A percentile compares a stretch with the other conserved stretches of the same genome.
These are phyloP conservation scores for Suillus fuscotomentosus DNA, from an alignment of 768 basidiomycete species.

Conservation along the genomic window DNA sequence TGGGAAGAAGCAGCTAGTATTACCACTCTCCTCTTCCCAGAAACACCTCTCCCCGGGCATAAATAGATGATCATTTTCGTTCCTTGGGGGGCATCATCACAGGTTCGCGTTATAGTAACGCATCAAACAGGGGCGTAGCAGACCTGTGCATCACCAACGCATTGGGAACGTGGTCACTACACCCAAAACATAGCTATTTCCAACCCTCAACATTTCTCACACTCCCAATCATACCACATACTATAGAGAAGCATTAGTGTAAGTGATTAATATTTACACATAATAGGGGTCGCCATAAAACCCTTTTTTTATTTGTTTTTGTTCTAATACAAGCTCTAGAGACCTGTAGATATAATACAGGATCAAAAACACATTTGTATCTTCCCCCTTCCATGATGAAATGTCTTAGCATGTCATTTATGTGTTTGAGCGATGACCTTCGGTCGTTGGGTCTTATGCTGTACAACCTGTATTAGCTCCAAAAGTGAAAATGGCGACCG, in stretches of 20 bases:
- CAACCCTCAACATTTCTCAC: neutral
- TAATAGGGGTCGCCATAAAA: neutral
- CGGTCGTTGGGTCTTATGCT: too few species aligned
- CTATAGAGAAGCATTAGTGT: neutral
- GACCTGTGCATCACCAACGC: too few species aligned
- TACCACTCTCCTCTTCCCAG: conserved; percentile 14
- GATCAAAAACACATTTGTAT: neutral
- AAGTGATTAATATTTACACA: neutral
- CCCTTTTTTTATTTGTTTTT: neutral
- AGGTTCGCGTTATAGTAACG: too few species aligned
- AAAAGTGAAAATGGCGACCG: too few species aligned
- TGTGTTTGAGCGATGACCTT: too few species aligned
- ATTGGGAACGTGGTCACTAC: too few species aligned
- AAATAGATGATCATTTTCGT: neutral
- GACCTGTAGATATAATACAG: neutral
- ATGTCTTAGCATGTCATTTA: neutral
- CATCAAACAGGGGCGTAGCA: too few species aligned
- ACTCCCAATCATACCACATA: neutral
- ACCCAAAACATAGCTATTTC: too few species aligned
- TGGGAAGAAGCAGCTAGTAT: conserved; percentile 20
- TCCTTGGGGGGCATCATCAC: too few species aligned
- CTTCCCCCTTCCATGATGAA: neutral
- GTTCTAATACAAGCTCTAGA: neutral
- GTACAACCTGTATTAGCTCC: neutral
- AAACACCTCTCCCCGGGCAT: neutral